A percentile compares a stretch with the other conserved stretches of the same genome.
phyloP scores from a whole-genome alignment of 331 rosid species.

The Malus hybrid region DNA sequence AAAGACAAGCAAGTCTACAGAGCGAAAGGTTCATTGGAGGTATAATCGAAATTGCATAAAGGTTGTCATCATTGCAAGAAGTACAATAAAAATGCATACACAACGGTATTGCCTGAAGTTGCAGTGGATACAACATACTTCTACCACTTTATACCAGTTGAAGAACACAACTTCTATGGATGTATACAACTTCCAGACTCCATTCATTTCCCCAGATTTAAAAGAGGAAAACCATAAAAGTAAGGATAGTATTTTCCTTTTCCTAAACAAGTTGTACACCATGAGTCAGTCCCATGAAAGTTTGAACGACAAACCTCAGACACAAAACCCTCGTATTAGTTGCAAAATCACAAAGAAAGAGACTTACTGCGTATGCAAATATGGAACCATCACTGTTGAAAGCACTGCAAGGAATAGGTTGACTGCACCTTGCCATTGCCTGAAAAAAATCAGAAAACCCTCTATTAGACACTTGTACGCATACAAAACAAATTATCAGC shows the following conservation, averaged over 20 bases:
- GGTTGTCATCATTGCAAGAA: neutral
- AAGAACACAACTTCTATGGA: neutral
- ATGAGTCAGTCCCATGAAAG: neutral
- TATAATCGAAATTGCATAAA: neutral
- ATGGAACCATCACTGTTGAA: conserved; percentile 90
- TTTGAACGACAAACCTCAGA: neutral
- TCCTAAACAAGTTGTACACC: neutral
- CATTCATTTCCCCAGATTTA: neutral
- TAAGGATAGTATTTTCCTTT: neutral
- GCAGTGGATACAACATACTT: neutral
- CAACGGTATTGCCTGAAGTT: neutral
- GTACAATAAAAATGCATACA: neutral
- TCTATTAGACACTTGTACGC: neutral
- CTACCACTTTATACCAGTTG: neutral
- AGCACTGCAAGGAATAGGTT: conserved; percentile 83
- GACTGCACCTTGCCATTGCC: conserved; percentile 89
- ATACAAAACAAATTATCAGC: neutral
- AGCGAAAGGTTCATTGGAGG: neutral
- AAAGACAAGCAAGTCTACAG: neutral
- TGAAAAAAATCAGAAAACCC: conserved; percentile 31
- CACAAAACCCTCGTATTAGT: neutral
- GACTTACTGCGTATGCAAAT: conserved; percentile 69
- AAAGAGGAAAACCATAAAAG: neutral
- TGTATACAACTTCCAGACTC: neutral
- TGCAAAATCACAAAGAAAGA: neutral